Evolutionary conservation across 306 rosid genomes (phyloP).

Genomic region (Oxytropis ochrocephala): DNA sequence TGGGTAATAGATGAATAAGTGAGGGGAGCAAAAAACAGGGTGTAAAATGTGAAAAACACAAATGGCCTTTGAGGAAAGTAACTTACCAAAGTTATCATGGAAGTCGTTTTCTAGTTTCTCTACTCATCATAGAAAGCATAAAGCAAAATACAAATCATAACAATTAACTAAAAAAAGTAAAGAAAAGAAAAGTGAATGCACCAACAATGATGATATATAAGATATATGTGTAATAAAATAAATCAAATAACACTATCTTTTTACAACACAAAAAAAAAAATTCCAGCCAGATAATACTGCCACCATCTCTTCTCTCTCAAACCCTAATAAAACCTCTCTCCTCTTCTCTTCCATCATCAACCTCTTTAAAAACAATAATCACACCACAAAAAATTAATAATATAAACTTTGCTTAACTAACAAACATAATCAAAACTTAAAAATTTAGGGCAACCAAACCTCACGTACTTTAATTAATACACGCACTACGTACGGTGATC

Average conservation of each 20-base stretch:
- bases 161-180: not conserved
- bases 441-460: slow-evolving; percentile 59
- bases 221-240: slow-evolving; percentile 37
- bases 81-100: slow-evolving; percentile 31
- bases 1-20: no score
- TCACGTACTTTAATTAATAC: slow-evolving; percentile 38
- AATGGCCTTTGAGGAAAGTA: slow-evolving; percentile 36
- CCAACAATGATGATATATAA: slow-evolving; percentile 49
- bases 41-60: not conserved
- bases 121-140: slow-evolving; percentile 22
- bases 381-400: slow-evolving; percentile 34
- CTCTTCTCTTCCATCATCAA: not conserved
- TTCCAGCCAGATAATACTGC: slow-evolving; percentile 30
- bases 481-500: slow-evolving; percentile 59
- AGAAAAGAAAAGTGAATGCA: slow-evolving; percentile 38
- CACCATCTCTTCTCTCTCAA: slow-evolving; percentile 31
- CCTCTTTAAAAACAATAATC: slow-evolving; percentile 39
- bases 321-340: slow-evolving; percentile 33
- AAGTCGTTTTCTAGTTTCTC: slow-evolving; percentile 26
- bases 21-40: not conserved
- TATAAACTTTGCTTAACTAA: not conserved
- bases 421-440: slow-evolving; percentile 23
- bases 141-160: slow-evolving; percentile 20
- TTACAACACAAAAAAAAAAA: not conserved
- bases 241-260: slow-evolving; percentile 16